These are phyloP conservation scores for Daedaleopsis sinensis DNA, from an alignment of 768 basidiomycete genomes.

Conservation along the genomic window DNA sequence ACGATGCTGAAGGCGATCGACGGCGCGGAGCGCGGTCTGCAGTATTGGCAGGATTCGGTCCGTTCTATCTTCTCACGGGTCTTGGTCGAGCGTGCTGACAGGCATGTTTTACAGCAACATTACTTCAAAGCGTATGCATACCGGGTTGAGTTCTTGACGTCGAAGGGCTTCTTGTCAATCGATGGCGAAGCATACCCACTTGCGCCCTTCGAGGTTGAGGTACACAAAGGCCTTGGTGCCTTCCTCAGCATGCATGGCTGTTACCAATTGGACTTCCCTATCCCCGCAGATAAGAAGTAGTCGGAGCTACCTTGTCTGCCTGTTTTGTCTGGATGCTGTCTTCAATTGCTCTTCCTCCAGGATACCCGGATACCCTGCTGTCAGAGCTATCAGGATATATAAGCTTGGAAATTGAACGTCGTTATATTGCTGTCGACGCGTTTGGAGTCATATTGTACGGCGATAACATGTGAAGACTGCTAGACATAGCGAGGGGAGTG, in stretches of 20 bases:
- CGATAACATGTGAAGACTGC: not conserved
- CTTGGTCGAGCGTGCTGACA: slow-evolving; percentile 3
- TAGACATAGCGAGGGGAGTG: not conserved
- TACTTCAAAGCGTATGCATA: slow-evolving; percentile 79
- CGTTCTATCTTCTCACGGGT: slow-evolving; percentile 18
- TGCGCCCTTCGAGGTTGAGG: slow-evolving; percentile 76
- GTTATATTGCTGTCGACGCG: too few relatives aligned
- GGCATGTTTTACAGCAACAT: slow-evolving; percentile 48
- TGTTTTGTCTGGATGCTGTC: not conserved
- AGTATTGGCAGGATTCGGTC: slow-evolving; percentile 66
- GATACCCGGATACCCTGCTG: too few relatives aligned
- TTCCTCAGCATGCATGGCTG: slow-evolving; percentile 64
- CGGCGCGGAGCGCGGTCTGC: slow-evolving; percentile 62
- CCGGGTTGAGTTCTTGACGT: slow-evolving; percentile 61
- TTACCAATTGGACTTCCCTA: slow-evolving; percentile 58
- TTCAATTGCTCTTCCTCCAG: not conserved
- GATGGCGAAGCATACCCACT: slow-evolving; percentile 83
- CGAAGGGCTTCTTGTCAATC: slow-evolving; percentile 61
- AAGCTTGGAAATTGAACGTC: too few relatives aligned
- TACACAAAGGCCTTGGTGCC: slow-evolving; percentile 66
- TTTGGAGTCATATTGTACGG: not conserved
- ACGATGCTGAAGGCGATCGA: slow-evolving; percentile 57
- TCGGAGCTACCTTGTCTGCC: not conserved
- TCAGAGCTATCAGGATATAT: too few relatives aligned
- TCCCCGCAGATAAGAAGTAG: slow-evolving; percentile 10